These are phyloP conservation scores for Elaphomyces granulatus DNA, from an alignment of 495 filamentous ascomycete genomes.

Conservation along the genomic window DNA sequence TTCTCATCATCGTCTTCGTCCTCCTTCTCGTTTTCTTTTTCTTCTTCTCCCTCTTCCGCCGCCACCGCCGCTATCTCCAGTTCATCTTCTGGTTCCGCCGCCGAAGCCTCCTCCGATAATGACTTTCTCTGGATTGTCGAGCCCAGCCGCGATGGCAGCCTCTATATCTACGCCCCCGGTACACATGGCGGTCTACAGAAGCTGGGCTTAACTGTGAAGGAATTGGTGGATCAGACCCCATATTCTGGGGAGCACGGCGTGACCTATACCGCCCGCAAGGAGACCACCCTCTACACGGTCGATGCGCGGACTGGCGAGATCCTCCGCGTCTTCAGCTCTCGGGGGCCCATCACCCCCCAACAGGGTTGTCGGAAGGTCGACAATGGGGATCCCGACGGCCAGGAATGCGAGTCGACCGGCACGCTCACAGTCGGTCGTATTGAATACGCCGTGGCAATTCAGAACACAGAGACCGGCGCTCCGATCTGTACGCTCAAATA, in stretches of 20 bases:
- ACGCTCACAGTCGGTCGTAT: constrained; percentile 68
- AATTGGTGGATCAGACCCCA: constrained; percentile 55
- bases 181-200: constrained; percentile 45
- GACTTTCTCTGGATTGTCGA: constrained; percentile 95
- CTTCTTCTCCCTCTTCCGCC: too few relatives aligned
- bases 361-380: constrained; percentile 35
- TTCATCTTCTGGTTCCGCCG: background rate
- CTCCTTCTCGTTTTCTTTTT: too few relatives aligned
- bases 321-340: constrained; percentile 46
- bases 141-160: constrained; percentile 68
- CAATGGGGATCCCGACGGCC: constrained; percentile 27
- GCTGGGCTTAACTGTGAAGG: constrained; percentile 62
- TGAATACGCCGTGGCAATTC: constrained; percentile 78
- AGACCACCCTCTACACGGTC: constrained; percentile 65
- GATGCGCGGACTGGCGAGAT: constrained; percentile 73
- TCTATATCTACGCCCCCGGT: constrained; percentile 73
- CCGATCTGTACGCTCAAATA: constrained; percentile 83
- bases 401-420: constrained; percentile 55
- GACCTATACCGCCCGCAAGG: constrained; percentile 68
- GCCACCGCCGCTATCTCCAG: too few relatives aligned
- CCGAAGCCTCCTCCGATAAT: constrained; percentile 42
- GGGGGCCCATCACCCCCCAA: constrained; percentile 34
- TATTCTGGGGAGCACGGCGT: constrained; percentile 55
- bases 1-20: constrained; percentile 2
- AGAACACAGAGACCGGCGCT: constrained; percentile 57